phyloP scores from a whole-genome alignment of 345 rosid species.

The Moringa oleifera region DNA sequence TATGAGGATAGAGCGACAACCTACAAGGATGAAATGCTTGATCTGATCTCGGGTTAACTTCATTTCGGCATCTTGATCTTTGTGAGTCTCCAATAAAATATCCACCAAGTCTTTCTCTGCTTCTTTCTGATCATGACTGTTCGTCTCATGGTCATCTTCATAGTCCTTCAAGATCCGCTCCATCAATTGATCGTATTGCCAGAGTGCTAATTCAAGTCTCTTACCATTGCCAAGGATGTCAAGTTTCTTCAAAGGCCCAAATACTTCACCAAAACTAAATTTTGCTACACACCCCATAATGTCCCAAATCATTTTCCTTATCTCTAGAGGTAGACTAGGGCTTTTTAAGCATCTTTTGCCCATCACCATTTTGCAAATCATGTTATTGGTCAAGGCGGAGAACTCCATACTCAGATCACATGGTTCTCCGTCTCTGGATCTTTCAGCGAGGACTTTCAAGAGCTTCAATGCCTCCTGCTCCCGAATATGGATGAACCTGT shows the following conservation, averaged over 20 bases:
- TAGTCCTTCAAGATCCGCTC: too few species aligned
- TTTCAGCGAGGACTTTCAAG: conserved; percentile 24
- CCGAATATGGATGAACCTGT: conserved; percentile 41
- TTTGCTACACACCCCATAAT: conserved; percentile 47
- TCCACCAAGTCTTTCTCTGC: too few species aligned
- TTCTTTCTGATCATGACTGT: too few species aligned
- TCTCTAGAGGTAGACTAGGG: too few species aligned
- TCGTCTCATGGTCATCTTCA: too few species aligned
- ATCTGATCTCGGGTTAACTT: too few species aligned
- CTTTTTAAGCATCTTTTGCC: conserved; percentile 35
- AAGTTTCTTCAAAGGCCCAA: conserved; percentile 45
- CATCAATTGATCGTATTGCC: too few species aligned
- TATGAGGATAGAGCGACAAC: too few species aligned
- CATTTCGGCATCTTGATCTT: too few species aligned
- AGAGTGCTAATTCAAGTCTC: too few species aligned
- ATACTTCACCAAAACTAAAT: conserved; percentile 44
- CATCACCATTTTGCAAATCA: conserved; percentile 54
- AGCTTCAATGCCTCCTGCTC: conserved; percentile 45
- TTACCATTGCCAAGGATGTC: conserved; percentile 52
- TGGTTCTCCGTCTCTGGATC: conserved; percentile 23
- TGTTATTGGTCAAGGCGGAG: conserved; percentile 37
- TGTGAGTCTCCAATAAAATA: too few species aligned
- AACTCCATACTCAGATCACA: conserved; percentile 50
- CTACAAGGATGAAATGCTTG: too few species aligned
- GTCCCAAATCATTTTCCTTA: conserved; percentile 38